Conservation (phyloP, 2,329 filamentous ascomycete genomes). For the Xylaria sp. region DNA sequence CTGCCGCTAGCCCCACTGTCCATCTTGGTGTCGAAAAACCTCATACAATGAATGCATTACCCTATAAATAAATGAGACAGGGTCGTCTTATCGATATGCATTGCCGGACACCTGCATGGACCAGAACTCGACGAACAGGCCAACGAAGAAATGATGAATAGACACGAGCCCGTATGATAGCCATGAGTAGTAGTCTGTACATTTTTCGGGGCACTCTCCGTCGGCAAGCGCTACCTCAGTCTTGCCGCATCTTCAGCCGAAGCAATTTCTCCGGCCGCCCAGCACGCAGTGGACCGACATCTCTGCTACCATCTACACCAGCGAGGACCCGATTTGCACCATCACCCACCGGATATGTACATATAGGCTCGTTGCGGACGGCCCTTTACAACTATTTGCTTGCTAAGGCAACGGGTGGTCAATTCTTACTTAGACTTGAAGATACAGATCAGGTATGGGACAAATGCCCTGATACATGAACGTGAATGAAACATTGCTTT, state of each 20-base stretch:
- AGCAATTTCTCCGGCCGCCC: conserved; percentile 46
- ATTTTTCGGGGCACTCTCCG: conserved; percentile 39
- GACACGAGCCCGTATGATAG: conserved; percentile 11
- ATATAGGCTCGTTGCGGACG: conserved; percentile 89
- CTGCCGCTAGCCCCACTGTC: neutral
- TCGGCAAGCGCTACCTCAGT: conserved; percentile 34
- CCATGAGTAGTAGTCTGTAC: conserved; percentile 44
- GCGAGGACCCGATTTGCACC: conserved; percentile 90
- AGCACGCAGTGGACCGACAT: conserved; percentile 30
- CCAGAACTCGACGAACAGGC: conserved; percentile 4
- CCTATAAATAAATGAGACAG: conserved; percentile 11
- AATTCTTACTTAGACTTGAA: conserved; percentile 91
- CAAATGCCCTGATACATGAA: neutral
- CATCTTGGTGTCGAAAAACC: neutral
- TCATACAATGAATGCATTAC: neutral
- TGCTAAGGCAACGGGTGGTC: conserved; percentile 86
- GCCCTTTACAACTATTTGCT: conserved; percentile 95
- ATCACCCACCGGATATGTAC: conserved; percentile 92
- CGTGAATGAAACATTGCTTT: conserved; percentile 11
- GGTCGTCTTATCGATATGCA: conserved; percentile 29
- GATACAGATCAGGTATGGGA: conserved; percentile 86
- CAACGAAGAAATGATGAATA: conserved; percentile 23
- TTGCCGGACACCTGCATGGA: neutral
- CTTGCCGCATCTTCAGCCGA: conserved; percentile 42
- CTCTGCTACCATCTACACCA: conserved; percentile 63